Evolutionary conservation across 306 rosid genomes (phyloP).

Genomic region (Inga laurina): DNA sequence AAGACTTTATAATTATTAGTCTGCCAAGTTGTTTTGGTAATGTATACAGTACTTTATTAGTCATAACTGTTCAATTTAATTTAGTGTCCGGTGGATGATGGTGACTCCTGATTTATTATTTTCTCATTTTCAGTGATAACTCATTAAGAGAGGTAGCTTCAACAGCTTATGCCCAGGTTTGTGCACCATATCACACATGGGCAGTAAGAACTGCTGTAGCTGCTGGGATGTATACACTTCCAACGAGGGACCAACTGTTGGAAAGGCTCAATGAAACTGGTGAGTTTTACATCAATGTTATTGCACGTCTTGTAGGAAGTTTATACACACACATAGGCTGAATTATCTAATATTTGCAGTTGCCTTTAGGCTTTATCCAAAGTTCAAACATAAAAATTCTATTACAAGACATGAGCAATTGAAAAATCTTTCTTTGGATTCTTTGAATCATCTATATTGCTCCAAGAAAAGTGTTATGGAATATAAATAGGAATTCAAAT

Average conservation of each 20-base stretch:
- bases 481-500: no score
- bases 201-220: conserved; percentile 85
- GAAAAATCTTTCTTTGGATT: background rate
- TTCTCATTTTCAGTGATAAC: conserved; percentile 51
- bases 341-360: background rate
- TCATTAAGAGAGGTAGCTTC: conserved; percentile 77
- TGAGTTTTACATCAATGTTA: conserved; percentile 31
- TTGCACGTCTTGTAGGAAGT: conserved; percentile 7
- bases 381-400: background rate
- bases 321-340: background rate
- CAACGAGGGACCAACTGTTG: conserved; percentile 81
- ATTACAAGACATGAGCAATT: background rate
- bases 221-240: conserved; percentile 96
- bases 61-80: background rate
- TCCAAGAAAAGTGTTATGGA: background rate
- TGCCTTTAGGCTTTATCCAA: background rate
- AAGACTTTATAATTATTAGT: background rate
- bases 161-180: conserved; percentile 76
- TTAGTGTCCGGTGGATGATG: background rate
- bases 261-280: conserved; percentile 78
- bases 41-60: background rate
- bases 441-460: background rate
- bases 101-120: conserved; percentile 18
- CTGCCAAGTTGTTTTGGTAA: background rate
- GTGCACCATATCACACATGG: conserved; percentile 95